These are phyloP conservation scores for Brassica cretica DNA, from an alignment of 345 rosid species.

Conservation along the genomic window DNA sequence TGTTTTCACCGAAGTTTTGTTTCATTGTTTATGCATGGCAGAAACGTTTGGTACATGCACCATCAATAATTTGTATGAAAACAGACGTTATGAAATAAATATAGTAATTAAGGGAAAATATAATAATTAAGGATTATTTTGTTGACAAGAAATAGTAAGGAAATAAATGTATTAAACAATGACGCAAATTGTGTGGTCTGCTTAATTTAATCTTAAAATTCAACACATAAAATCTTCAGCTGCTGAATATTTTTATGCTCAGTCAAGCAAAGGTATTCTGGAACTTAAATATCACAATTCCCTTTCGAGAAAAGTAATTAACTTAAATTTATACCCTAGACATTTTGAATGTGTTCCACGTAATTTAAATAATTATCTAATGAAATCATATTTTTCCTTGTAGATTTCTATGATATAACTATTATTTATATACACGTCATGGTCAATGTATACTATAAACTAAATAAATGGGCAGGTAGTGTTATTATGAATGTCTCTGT, in stretches of 20 bases:
- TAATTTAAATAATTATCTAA: background rate
- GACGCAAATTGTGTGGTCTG: background rate
- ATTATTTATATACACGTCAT: background rate
- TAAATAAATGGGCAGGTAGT: conserved; percentile 27
- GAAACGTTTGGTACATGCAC: background rate
- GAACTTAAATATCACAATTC: background rate
- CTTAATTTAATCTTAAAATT: background rate
- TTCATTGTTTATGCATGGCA: background rate
- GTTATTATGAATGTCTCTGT: conserved; percentile 25
- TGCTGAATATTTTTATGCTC: background rate
- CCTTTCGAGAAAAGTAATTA: background rate
- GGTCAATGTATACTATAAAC: conserved; percentile 11
- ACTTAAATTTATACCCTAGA: background rate
- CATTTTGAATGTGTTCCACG: conserved; percentile 20
- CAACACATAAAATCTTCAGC: background rate
- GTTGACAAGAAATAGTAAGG: background rate
- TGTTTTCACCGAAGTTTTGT: background rate
- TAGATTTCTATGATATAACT: background rate
- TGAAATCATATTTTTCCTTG: background rate
- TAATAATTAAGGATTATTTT: background rate
- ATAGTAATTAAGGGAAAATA: background rate
- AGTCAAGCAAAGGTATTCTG: background rate
- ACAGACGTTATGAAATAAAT: background rate
- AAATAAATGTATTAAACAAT: background rate
- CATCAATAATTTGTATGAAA: background rate